Evolutionary conservation across 2,329 filamentous ascomycete genomes (phyloP).

Genomic region (Neophaeococcomyces mojaviensis): DNA sequence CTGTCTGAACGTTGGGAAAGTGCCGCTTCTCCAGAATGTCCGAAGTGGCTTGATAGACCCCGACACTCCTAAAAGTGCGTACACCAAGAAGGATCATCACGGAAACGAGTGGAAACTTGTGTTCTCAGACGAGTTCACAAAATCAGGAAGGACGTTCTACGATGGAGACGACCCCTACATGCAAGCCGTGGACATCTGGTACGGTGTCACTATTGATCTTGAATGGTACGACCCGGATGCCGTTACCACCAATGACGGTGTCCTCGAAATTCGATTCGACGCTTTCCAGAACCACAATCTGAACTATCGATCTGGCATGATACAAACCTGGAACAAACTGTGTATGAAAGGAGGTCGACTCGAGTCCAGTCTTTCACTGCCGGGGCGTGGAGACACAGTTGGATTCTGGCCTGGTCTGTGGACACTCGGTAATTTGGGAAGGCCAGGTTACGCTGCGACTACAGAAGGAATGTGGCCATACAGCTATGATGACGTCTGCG

Average conservation of each 20-base stretch:
- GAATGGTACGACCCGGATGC: constrained; percentile 68
- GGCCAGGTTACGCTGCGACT: constrained; percentile 61
- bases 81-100: constrained; percentile 49
- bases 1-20: constrained; percentile 45
- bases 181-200: constrained; percentile 62
- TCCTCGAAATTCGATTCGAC: constrained; percentile 58
- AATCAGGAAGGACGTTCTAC: constrained; percentile 60
- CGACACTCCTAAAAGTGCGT: constrained; percentile 54
- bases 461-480: constrained; percentile 70
- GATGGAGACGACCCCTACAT: constrained; percentile 63
- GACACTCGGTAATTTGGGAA: constrained; percentile 66
- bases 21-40: constrained; percentile 52
- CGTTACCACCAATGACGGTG: constrained; percentile 54
- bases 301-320: constrained; percentile 64
- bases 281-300: constrained; percentile 57
- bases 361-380: constrained; percentile 63
- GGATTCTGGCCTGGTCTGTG: constrained; percentile 72
- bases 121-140: constrained; percentile 68
- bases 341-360: constrained; percentile 65
- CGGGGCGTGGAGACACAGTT: constrained; percentile 57
- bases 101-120: constrained; percentile 58
- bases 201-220: constrained; percentile 62
- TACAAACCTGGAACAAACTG: constrained; percentile 66
- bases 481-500: constrained; percentile 61
- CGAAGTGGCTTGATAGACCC: constrained; percentile 58